A percentile compares a stretch with the other conserved stretches of the same genome.
Evolutionary conservation across 257 asterid species (phyloP).

Genomic region (Galeopsis tetrahit): DNA sequence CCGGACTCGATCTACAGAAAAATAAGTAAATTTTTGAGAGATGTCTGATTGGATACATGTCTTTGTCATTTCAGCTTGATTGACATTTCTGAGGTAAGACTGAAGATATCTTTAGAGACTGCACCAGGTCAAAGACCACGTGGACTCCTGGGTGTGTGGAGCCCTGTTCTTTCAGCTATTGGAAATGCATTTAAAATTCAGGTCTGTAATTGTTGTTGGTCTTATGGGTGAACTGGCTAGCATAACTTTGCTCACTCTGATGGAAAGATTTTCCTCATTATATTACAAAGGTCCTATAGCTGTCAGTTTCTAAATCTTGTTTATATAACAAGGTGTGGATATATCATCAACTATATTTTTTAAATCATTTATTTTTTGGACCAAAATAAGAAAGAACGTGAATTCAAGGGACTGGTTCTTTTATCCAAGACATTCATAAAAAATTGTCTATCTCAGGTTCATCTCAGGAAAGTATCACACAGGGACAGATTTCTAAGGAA

Average conservation of each 20-base stretch:
- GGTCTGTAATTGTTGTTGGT: conserved; percentile 46
- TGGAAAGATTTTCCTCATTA: not conserved
- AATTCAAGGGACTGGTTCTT: conserved; percentile 1
- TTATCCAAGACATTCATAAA: conserved; percentile 24
- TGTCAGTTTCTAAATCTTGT: conserved; percentile 18
- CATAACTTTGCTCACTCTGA: conserved; percentile 20
- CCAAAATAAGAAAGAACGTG: conserved; percentile 4
- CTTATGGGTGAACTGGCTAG: conserved; percentile 26
- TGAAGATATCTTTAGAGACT: conserved; percentile 91
- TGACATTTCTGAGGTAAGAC: conserved; percentile 89
- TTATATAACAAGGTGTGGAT: not conserved
- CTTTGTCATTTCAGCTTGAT: conserved; percentile 67
- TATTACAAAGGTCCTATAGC: conserved; percentile 16
- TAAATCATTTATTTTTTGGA: not conserved
- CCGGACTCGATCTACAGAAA: conserved; percentile 2
- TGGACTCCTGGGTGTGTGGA: conserved; percentile 96
- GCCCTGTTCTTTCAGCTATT: conserved; percentile 95
- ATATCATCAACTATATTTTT: conserved; percentile 15
- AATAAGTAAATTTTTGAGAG: conserved; percentile 19
- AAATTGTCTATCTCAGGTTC: conserved; percentile 59
- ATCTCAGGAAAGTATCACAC: conserved; percentile 84
- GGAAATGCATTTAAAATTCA: conserved; percentile 96
- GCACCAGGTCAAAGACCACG: conserved; percentile 91
- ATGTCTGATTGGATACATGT: conserved; percentile 22
- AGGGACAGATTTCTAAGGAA: conserved; percentile 87